Percentiles rank a stretch among this genome's conserved stretches.
phyloP scores from a whole-genome alignment of 805 yeast species.

The Pichia rugopelliculosa region DNA sequence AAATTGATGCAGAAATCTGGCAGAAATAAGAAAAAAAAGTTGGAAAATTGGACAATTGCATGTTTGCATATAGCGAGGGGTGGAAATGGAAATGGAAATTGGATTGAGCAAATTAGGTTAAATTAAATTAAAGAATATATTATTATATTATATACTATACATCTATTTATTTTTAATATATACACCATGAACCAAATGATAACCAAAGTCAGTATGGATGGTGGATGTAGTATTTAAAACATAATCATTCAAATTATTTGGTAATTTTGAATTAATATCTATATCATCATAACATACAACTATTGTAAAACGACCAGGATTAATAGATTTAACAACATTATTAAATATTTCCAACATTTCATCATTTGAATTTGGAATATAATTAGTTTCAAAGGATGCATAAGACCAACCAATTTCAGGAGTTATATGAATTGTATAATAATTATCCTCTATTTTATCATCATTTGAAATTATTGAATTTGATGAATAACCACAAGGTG shows the following conservation, averaged over 20 bases:
- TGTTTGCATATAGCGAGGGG: too few species aligned
- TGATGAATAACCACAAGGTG: slow-evolving; percentile 94
- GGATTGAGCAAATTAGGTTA: too few species aligned
- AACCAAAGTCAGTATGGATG: neutral
- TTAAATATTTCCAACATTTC: slow-evolving; percentile 23
- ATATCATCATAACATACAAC: slow-evolving; percentile 21
- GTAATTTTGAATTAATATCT: neutral
- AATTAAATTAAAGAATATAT: too few species aligned
- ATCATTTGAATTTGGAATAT: neutral
- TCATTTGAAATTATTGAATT: slow-evolving; percentile 62
- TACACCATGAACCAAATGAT: neutral
- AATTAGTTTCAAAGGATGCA: slow-evolving; percentile 89
- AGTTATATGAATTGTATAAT: slow-evolving; percentile 83
- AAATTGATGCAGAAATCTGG: neutral
- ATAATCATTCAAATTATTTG: neutral
- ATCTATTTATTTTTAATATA: neutral
- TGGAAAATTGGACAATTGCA: too few species aligned
- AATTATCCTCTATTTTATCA: slow-evolving; percentile 26
- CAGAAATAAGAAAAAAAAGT: too few species aligned
- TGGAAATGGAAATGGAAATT: too few species aligned
- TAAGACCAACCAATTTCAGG: slow-evolving; percentile 94
- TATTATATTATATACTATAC: too few species aligned
- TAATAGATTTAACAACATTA: slow-evolving; percentile 56
- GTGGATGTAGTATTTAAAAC: neutral
- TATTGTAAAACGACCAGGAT: slow-evolving; percentile 57